A percentile compares a stretch with the other conserved stretches of the same genome.
phyloP scores from a whole-genome alignment of 208 protist genomes.

The Crithidia brevicula region DNA sequence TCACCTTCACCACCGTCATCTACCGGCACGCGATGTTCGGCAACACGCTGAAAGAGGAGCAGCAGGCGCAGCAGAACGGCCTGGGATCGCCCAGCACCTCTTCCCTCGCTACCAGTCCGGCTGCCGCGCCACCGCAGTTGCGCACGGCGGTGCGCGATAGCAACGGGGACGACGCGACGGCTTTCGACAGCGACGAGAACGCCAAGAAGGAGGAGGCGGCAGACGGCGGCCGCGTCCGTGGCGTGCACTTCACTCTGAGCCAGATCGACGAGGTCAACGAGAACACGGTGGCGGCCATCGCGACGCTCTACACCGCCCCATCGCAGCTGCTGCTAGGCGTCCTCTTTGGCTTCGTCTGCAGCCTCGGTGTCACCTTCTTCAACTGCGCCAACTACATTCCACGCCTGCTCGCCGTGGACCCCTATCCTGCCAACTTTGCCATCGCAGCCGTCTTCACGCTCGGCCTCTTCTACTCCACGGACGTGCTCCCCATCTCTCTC shows the following conservation, averaged over 20 bases:
- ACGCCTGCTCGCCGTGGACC: conserved; percentile 71
- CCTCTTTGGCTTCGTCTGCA: conserved; percentile 46
- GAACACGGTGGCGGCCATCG: conserved; percentile 54
- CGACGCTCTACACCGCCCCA: conserved; percentile 42
- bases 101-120: no score
- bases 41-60: conserved; percentile 35
- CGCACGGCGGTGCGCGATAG: background rate
- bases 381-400: conserved; percentile 76
- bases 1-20: conserved; percentile 57
- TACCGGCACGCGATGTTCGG: conserved; percentile 77
- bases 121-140: background rate
- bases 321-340: conserved; percentile 44
- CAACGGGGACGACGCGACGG: background rate
- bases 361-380: conserved; percentile 57
- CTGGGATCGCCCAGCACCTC: background rate
- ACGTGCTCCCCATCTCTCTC: conserved; percentile 51
- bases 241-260: conserved; percentile 29
- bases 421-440: conserved; percentile 56
- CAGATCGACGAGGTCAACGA: conserved; percentile 33
- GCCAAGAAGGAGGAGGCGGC: conserved; percentile 4
- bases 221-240: background rate
- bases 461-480: conserved; percentile 58
- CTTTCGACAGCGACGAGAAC: background rate
- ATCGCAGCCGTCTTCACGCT: conserved; percentile 49
- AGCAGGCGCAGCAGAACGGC: background rate